Evolutionary conservation across 345 rosid species (phyloP).

Genomic region (Salix exigua): DNA sequence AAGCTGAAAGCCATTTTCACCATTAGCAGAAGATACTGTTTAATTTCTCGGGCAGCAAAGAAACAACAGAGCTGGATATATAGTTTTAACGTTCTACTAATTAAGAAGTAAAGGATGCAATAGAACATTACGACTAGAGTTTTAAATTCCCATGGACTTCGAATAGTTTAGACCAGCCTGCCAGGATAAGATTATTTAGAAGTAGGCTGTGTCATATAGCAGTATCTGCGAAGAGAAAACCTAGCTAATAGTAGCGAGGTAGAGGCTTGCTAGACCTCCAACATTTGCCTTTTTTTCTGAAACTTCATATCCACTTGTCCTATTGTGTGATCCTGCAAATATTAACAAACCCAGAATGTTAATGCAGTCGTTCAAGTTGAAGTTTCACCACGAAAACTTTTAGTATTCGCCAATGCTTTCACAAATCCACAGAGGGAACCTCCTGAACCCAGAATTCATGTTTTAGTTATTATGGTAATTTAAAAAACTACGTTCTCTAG

Average conservation of each 20-base stretch:
- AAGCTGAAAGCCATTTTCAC: not conserved
- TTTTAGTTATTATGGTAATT: too few species aligned
- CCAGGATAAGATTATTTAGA: not conserved
- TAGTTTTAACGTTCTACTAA: not conserved
- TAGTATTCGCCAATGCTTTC: not conserved
- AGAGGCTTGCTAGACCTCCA: not conserved
- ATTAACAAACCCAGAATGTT: not conserved
- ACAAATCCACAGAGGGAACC: not conserved
- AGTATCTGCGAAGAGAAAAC: not conserved
- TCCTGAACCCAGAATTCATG: too few species aligned
- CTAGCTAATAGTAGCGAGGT: not conserved
- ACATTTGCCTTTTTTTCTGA: not conserved
- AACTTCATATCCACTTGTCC: not conserved
- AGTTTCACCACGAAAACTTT: too few species aligned
- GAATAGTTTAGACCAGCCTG: not conserved
- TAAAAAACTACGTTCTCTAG: not conserved
- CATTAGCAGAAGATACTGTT: not conserved
- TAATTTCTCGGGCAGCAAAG: not conserved
- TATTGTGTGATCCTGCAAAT: not conserved
- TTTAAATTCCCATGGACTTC: not conserved
- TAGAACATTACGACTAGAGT: not conserved
- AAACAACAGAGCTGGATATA: not conserved
- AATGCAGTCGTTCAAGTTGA: not conserved
- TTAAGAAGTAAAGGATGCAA: not conserved
- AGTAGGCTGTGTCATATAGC: not conserved